phyloP scores from a whole-genome alignment of 2,329 filamentous ascomycete genomes.

The Furcasterigmium furcatum region DNA sequence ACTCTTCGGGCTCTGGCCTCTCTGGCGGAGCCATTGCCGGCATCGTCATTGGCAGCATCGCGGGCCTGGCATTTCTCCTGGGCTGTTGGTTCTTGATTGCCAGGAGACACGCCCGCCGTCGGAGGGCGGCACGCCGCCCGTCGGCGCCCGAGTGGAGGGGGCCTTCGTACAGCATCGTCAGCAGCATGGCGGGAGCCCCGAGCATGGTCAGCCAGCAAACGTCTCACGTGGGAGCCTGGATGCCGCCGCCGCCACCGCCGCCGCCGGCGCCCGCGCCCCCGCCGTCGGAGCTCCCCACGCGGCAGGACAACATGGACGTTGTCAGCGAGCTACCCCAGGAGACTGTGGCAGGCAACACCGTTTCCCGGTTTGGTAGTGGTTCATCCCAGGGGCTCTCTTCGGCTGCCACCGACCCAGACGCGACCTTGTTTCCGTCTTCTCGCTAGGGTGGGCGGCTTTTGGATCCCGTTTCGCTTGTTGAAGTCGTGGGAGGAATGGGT shows the following conservation, averaged over 20 bases:
- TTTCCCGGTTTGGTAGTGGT: too few species aligned
- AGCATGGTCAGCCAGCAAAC: not conserved
- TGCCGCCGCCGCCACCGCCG: too few species aligned
- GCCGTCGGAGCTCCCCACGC: not conserved
- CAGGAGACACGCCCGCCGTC: not conserved
- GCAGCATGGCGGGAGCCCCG: not conserved
- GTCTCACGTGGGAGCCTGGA: not conserved
- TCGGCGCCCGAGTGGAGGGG: not conserved
- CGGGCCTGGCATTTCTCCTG: not conserved
- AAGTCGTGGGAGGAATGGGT: too few species aligned
- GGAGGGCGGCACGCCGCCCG: not conserved
- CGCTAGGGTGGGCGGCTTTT: too few species aligned
- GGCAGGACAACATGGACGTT: not conserved
- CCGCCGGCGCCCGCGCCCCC: too few species aligned
- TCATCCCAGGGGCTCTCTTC: too few species aligned
- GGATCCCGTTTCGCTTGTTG: too few species aligned
- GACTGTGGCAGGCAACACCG: too few species aligned
- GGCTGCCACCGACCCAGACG: too few species aligned
- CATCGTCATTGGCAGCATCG: not conserved
- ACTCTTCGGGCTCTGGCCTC: not conserved
- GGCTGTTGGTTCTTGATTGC: not conserved
- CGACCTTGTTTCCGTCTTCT: too few species aligned
- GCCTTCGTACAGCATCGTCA: not conserved
- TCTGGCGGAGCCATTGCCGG: not conserved
- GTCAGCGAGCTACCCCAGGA: not conserved